These are phyloP conservation scores for Pestalotiopsis sp. DNA, from an alignment of 2,329 filamentous ascomycete species.

Conservation along the genomic window DNA sequence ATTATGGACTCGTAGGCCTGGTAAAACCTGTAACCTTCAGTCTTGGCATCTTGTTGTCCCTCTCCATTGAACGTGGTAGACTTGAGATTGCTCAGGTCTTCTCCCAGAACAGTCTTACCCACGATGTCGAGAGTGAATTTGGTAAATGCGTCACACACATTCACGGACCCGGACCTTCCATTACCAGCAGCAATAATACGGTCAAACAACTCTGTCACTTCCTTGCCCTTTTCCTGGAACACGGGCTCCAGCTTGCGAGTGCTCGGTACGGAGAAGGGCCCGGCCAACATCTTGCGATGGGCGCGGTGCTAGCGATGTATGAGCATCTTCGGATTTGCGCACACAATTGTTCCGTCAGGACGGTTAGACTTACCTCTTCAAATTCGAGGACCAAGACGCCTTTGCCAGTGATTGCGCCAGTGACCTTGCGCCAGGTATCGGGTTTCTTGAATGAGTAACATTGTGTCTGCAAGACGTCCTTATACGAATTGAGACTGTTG, in stretches of 20 bases:
- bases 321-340: conserved; percentile 22
- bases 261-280: conserved; percentile 34
- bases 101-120: conserved; percentile 14
- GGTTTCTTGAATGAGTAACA: conserved; percentile 17
- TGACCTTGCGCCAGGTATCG: conserved; percentile 24
- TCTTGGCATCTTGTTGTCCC: neutral
- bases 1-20: conserved; percentile 19
- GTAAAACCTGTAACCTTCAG: conserved; percentile 16
- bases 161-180: neutral
- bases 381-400: conserved; percentile 19
- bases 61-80: neutral
- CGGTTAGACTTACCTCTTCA: conserved; percentile 18
- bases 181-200: conserved; percentile 3
- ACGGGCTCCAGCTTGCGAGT: conserved; percentile 36
- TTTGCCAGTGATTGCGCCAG: conserved; percentile 27
- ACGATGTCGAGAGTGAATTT: conserved; percentile 19
- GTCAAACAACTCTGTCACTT: conserved; percentile 24
- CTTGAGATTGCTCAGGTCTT: neutral
- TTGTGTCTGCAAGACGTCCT: conserved; percentile 32
- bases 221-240: conserved; percentile 36
- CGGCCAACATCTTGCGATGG: conserved; percentile 34
- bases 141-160: conserved; percentile 14
- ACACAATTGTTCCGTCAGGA: too few species aligned
- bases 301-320: conserved; percentile 28
- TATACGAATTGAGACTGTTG: conserved; percentile 23